These are phyloP conservation scores for Trametes sp. DNA, from an alignment of 1,284 basidiomycete species.

Conservation along the genomic window DNA sequence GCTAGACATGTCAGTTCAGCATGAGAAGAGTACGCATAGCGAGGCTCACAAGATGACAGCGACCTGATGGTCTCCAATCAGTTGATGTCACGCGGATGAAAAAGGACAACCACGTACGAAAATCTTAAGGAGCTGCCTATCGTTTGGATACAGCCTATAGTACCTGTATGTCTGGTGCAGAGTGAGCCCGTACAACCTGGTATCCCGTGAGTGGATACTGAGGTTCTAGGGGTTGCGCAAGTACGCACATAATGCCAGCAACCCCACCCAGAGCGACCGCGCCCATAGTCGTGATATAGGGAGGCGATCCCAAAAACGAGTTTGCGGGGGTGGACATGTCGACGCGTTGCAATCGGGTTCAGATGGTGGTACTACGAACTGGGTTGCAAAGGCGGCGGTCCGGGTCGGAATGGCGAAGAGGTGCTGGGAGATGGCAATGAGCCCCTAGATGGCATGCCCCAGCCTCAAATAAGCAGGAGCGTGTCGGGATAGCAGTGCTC, in stretches of 20 bases:
- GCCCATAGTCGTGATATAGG: neutral
- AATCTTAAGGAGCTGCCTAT: neutral
- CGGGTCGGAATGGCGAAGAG: no score
- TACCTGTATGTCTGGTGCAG: slow-evolving; percentile 7
- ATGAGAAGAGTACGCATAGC: no score
- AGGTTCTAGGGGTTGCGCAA: neutral
- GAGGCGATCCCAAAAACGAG: neutral
- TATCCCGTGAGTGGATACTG: neutral
- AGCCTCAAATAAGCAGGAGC: no score
- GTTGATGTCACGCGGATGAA: neutral
- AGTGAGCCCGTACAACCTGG: neutral
- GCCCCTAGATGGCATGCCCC: no score
- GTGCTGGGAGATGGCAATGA: no score
- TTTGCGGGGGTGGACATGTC: neutral
- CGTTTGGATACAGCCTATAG: neutral
- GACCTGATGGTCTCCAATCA: neutral
- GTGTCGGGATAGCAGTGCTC: no score
- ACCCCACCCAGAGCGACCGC: neutral
- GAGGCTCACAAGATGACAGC: neutral
- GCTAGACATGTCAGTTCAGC: neutral
- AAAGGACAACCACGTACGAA: neutral
- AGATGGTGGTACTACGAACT: neutral
- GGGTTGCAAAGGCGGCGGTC: neutral
- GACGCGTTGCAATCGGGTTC: neutral
- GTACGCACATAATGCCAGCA: neutral